Evolutionary conservation across 129 eudicot genomes (phyloP), one percentile per base, ranked within the genome.

Genomic region (Solidago caesia): DNA sequence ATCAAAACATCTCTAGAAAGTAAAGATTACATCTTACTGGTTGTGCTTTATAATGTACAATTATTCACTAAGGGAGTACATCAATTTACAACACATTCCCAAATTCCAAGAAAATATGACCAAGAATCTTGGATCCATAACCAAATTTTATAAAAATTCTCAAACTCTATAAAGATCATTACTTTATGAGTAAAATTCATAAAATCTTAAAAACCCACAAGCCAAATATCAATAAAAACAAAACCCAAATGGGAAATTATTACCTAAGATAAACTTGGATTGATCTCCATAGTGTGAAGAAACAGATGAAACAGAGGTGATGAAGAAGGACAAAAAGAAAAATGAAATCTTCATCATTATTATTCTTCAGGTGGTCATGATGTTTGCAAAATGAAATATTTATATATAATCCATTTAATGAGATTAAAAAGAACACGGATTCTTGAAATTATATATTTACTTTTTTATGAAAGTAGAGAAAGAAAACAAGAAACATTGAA

Each of bases 251-350:
- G 39, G 39, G 39, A 33, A 33, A 33, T 33, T 33, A 33, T 45
- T 67, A 88, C 93, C 93, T 75, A 85, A 68, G 7, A 85, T 78
- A 75, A 82, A 85, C 77, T 84, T 81, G 64, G 80, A 76, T 77
- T 81, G 83, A 75, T 85, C 79, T 66, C 71, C 52, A 47, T 76
- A 72, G 55, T 56, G 58, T 70, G 83, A 81, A 21, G 75, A 72
- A 72, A 79, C 80, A 73, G 85, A 82, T 82, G 42, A 72, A 72
- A 79, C 80, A 73, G 85, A 82, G 84, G 42, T 77, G 77, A 82
- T 69, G 68, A 68, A 64, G 71, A 79, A n/a, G 77, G 80, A 52
- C 55, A 66, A 25, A 2, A 84, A 62, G 53, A 57, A 42, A 25
- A 66, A 67, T 4, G 12, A n/a, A 21, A 15, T 52, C 73, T 67